Conservation (phyloP, 176 grass and related monocot species). For the Triticum turgidum region DNA sequence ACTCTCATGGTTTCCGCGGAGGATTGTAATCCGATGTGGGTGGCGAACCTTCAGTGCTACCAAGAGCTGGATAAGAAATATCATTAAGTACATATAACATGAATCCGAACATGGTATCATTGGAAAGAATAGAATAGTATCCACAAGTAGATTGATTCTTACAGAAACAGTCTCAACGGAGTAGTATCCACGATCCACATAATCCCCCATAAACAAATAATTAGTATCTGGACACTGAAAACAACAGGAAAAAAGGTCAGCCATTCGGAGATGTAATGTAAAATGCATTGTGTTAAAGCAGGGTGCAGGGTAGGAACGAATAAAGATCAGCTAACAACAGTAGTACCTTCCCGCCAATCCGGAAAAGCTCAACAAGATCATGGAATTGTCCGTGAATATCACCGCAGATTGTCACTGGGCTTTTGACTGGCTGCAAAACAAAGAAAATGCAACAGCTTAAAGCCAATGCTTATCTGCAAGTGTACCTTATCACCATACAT, state of each 20-base stretch:
- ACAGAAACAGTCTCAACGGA: slow-evolving; percentile 98
- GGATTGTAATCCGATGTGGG: slow-evolving; percentile 88
- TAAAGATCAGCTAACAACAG: not conserved
- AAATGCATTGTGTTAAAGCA: not conserved
- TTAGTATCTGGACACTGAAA: slow-evolving; percentile 96
- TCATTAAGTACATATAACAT: slow-evolving; percentile 17
- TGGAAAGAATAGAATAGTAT: not conserved
- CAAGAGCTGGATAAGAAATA: slow-evolving; percentile 71
- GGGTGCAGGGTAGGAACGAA: not conserved
- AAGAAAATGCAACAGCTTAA: slow-evolving; percentile 6
- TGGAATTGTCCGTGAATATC: slow-evolving; percentile 99
- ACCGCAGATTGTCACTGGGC: slow-evolving; percentile 92
- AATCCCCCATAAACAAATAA: slow-evolving; percentile 99
- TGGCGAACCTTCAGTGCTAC: slow-evolving; percentile 93
- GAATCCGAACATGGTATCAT: not conserved
- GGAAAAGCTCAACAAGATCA: slow-evolving; percentile 89
- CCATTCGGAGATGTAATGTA: slow-evolving; percentile 3
- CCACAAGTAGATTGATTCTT: slow-evolving; percentile 28
- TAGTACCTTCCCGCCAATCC: slow-evolving; percentile 82
- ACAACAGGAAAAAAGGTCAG: slow-evolving; percentile 14
- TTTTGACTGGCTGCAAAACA: slow-evolving; percentile 78
- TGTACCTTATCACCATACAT: not conserved
- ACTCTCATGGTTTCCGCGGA: slow-evolving; percentile 97
- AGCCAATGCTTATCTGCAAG: not conserved
- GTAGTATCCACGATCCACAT: slow-evolving; percentile 96